Conservation (phyloP, 2,329 filamentous ascomycete species). For the Fusarium sp. region DNA sequence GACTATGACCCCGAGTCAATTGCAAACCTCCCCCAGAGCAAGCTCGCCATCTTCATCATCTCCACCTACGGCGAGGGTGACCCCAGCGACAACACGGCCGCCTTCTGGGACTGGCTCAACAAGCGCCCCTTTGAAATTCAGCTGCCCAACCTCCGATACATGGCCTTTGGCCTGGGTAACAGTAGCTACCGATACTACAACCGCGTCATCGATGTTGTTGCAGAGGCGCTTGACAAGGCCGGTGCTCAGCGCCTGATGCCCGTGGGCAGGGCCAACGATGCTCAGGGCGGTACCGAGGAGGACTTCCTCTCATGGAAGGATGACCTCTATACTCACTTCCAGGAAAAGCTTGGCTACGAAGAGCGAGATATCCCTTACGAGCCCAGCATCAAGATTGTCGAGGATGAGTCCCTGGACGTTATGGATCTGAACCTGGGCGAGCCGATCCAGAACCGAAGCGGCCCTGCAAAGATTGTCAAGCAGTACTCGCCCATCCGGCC, state of each 20-base stretch:
- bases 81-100: slow-evolving; percentile 56
- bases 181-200: slow-evolving; percentile 59
- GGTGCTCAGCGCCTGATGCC: slow-evolving; percentile 50
- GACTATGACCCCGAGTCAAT: slow-evolving; percentile 63
- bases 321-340: slow-evolving; percentile 43
- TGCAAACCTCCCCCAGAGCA: slow-evolving; percentile 42
- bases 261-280: slow-evolving; percentile 53
- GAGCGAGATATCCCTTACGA: slow-evolving; percentile 43
- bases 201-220: slow-evolving; percentile 52
- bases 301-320: slow-evolving; percentile 57
- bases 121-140: slow-evolving; percentile 30
- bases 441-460: slow-evolving; percentile 39
- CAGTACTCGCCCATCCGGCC: slow-evolving; percentile 41
- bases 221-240: slow-evolving; percentile 37
- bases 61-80: slow-evolving; percentile 60
- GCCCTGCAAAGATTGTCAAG: slow-evolving; percentile 39
- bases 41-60: slow-evolving; percentile 55
- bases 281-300: slow-evolving; percentile 53
- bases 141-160: slow-evolving; percentile 50
- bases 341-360: slow-evolving; percentile 37
- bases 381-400: slow-evolving; percentile 37
- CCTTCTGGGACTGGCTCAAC: slow-evolving; percentile 51
- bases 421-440: slow-evolving; percentile 46
- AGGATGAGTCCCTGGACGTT: slow-evolving; percentile 43
- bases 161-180: slow-evolving; percentile 58